Conservation (phyloP, 352 stramenopile species). For the Phytophthora meadii region DNA sequence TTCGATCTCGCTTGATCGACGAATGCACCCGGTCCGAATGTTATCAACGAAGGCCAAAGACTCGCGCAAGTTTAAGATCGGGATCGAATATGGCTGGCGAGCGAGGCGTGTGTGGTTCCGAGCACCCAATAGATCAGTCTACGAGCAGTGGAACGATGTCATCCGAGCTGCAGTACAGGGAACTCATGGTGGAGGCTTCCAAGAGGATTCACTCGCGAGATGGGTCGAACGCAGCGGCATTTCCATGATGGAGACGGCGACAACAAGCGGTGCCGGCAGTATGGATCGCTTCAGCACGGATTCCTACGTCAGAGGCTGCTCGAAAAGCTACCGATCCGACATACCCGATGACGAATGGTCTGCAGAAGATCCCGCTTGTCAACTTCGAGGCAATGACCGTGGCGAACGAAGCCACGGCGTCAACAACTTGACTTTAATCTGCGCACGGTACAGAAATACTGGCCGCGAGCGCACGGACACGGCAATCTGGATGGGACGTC, state of each 20-base stretch:
- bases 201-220: slow-evolving; percentile 25
- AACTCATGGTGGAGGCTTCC: slow-evolving; percentile 2
- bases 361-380: slow-evolving; percentile 12
- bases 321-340: slow-evolving; percentile 31
- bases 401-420: slow-evolving; percentile 2
- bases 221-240: slow-evolving; percentile 24
- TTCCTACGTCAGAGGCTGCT: slow-evolving; percentile 24
- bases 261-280: slow-evolving; percentile 12
- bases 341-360: slow-evolving; percentile 39
- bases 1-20: slow-evolving; percentile 31
- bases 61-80: slow-evolving; percentile 24
- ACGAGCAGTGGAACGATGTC: slow-evolving; percentile 35
- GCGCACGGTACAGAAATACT: slow-evolving; percentile 17
- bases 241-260: slow-evolving; percentile 27
- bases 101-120: slow-evolving; percentile 30
- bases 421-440: slow-evolving; percentile 11
- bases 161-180: slow-evolving; percentile 33
- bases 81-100: slow-evolving; percentile 33
- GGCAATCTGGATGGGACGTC: slow-evolving; percentile 19
- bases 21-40: slow-evolving; percentile 33
- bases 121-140: slow-evolving; percentile 24
- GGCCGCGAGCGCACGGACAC: slow-evolving; percentile 13
- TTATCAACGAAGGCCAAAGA: slow-evolving; percentile 27
- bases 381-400: slow-evolving; percentile 1
- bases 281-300: slow-evolving; percentile 23